Base-by-base conservation (phyloP, 768 basidiomycete species). In the Pholiota molesta region DNA sequence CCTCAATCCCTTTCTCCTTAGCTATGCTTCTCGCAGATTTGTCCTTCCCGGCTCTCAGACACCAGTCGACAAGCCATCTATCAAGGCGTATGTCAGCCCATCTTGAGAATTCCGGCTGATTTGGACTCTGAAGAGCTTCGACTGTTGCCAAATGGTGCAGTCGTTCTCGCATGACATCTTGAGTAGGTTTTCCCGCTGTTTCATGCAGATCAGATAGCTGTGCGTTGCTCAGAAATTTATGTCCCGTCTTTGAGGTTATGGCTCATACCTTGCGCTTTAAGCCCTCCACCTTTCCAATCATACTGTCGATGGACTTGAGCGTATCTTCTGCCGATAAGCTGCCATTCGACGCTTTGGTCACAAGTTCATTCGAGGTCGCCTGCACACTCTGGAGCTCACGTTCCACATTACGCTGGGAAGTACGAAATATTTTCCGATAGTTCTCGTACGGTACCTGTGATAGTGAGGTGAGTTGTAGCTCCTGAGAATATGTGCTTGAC, bases 41-140 rank as follows among this genome's bases (percentile, higher is more conserved):
- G 65, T 89, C 86, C 68, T 89, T 89, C 33, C 91, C 94, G 39
- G 81, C 86, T 58, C 96, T 81, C 51, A 99, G 78, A 37, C 90
- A 85, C 91, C 97, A 97, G 72, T 99, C 97, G 2, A 97, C 90
- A 35, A 98, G 80, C 89, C 94, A 97, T 64, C 95, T 79, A 70
- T 95, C 90, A 13, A 98, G 77, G 54, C 94, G 80, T 47, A 81
- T 87, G 68, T 92, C 88, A 8, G 90, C 86, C 93, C 93, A 97
- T 33, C 86, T 81, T 21, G 81, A 79, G 74, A 88, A 91, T 54
- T 88, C 87, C 3, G 84, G 79, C 55, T 81, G 79, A 54, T 74
- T 82, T 5, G 83, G 71, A 60, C 73, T 77, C 57, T 83, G 80
- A 60, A 90, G 70, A 28, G 77, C 77, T 70, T 94, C 90, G 2